Evolutionary conservation across 768 basidiomycete genomes (phyloP).

Genomic region (Tylopilus rubrobrunneus): DNA sequence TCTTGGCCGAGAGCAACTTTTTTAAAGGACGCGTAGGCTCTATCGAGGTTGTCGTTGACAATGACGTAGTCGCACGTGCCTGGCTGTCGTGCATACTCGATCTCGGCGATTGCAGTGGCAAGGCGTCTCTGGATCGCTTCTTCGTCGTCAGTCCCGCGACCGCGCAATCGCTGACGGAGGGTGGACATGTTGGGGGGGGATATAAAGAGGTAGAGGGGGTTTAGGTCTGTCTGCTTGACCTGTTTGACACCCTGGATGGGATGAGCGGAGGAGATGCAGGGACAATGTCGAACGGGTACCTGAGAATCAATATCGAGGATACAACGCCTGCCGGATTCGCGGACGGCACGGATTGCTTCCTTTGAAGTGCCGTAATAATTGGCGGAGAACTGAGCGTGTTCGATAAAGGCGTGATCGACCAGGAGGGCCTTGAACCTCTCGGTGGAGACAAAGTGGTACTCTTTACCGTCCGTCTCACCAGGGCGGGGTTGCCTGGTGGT

Average conservation of each 20-base stretch:
- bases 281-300: conserved; percentile 32
- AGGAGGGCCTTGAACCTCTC: conserved; percentile 74
- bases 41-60: conserved; percentile 85
- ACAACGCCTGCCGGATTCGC: conserved; percentile 70
- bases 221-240: conserved; percentile 76
- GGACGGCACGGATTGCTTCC: conserved; percentile 66
- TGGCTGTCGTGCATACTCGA: conserved; percentile 77
- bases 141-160: conserved; percentile 82
- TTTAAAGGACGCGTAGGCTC: conserved; percentile 77
- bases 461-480: conserved; percentile 76
- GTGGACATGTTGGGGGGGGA: conserved; percentile 78
- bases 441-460: conserved; percentile 80
- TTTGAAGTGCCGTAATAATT: conserved; percentile 94
- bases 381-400: conserved; percentile 89
- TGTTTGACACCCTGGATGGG: conserved; percentile 77
- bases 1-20: conserved; percentile 69
- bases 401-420: conserved; percentile 75
- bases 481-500: conserved; percentile 84
- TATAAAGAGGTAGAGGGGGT: conserved; percentile 89
- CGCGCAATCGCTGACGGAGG: conserved; percentile 65
- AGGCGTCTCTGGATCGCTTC: conserved; percentile 71
- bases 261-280: background rate
- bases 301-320: conserved; percentile 96
- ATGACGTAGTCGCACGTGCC: conserved; percentile 78
- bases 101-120: conserved; percentile 71